Base-by-base conservation (phyloP, 106 monocot genomes). In the Allium cepa region DNA sequence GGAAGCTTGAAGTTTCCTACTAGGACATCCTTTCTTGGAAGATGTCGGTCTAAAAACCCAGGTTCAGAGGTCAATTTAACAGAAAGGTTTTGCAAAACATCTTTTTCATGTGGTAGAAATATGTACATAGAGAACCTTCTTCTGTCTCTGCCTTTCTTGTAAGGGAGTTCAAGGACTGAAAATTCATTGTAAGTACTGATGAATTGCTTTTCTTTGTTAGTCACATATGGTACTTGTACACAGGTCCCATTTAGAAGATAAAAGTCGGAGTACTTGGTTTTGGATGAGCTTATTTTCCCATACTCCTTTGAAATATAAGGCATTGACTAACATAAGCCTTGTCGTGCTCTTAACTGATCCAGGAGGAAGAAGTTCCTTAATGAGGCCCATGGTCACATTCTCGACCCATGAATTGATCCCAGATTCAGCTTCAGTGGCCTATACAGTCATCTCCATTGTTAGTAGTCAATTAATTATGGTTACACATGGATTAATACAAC, bases 281-380 rank as follows among this genome's bases (percentile, higher is more conserved):
- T 59, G 22, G 55, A 75, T 4, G 26, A 80, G 75, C 47, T 70
- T 71, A 0, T 80, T 13, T 2, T 64, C 46, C 80, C 80, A 80
- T 1, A 8, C 22, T 11, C 65, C 75, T 67, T 76, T 80, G 75
- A 75, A 80, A 45, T 80, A 68, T 27, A 80, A 53, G 2, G 80
- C 80, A 22, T 80, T 80, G n/a, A 56, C 53, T 0, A 80, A 53
- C 28, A 80, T 53, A 8, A 80, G 16, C n/a, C 55, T 45, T 6
- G 80, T 76, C 0, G 0, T 1, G 2, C 10, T 0, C 11, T 71
- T 4, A 0, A 80, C 69, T 7, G 75, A 6, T 2, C 53, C 53
- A 26, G 17, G 10, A 17, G 70, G 74, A 16, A 80, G 49, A 15
- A 80, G 59, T 7, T 75, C 65, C 4, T 66, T 75, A 8, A 80